These are phyloP conservation scores for Epichloe uncinata DNA, from an alignment of 2,329 filamentous ascomycete genomes.

Conservation along the genomic window DNA sequence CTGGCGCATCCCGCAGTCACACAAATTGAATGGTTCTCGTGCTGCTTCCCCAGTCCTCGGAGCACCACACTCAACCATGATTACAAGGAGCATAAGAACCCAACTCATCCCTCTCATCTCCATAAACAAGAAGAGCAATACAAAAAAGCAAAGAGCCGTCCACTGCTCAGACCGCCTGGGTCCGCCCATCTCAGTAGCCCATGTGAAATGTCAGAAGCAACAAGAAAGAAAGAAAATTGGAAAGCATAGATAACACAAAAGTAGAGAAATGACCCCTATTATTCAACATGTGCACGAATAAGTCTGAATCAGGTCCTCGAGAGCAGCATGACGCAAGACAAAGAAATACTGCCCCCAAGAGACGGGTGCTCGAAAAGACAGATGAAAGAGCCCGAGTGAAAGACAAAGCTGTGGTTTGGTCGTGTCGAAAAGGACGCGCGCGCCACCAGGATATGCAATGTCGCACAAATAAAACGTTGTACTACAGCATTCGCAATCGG, in stretches of 20 bases:
- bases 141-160: neutral
- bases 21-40: neutral
- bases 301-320: constrained; percentile 16
- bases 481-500: neutral
- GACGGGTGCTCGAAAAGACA: constrained; percentile 12
- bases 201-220: constrained; percentile 4
- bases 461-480: neutral
- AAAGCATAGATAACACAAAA: constrained; percentile 10
- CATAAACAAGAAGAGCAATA: neutral
- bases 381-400: constrained; percentile 17
- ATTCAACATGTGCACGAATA: constrained; percentile 16
- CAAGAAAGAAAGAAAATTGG: constrained; percentile 5
- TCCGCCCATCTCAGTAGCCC: constrained; percentile 8
- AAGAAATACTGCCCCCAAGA: constrained; percentile 1
- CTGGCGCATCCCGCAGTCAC: neutral
- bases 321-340: constrained; percentile 11
- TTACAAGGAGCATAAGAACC: constrained; percentile 5
- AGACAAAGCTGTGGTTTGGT: constrained; percentile 13
- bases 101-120: constrained; percentile 1
- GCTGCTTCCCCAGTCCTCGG: neutral
- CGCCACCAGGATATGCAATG: constrained; percentile 4
- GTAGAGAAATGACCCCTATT: constrained; percentile 12
- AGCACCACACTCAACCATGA: constrained; percentile 1
- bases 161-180: constrained; percentile 20
- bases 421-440: constrained; percentile 14